Base-by-base conservation (phyloP, 2,329 filamentous ascomycete genomes). In the Sporothrix protearum region DNA sequence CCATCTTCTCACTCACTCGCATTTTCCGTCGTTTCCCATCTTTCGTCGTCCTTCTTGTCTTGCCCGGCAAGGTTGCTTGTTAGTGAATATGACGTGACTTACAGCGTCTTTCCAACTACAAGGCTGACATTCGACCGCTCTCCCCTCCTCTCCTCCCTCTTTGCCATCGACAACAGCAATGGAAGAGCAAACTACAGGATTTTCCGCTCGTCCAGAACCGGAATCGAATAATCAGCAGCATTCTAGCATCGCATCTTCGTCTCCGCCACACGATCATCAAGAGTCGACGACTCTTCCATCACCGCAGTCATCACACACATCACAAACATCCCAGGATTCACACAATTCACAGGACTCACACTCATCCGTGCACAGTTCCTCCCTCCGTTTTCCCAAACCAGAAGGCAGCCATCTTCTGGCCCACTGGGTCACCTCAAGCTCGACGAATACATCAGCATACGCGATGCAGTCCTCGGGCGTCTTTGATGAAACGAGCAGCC, bases 351-450 rank as follows among this genome's bases (percentile, higher is more conserved):
- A 59, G 22, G 28, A 45, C 28, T 66, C 63, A 33, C 45, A 25
- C 25, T 22, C 45, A 51, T 51, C 64, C 36, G 77, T 76, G 49
- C 84, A 85, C 57, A 82, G 85, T 69, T 85, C 85, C 4, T 82
- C 82, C 36, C 82, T 89, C 61, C 84, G 86, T 71, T 89, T 89
- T 71, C 87, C 87, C 71, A 82, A 81, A 57, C 87, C 87, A 0
- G 82, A 85, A 76, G 87, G 85, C 69, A 88, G 84, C 74, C 82
- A 82, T 71, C 81, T 83, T 67, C 84, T 89, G 53, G 86, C 86
- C 76, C 85, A 86, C 82, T 89, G 86, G 86, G 81, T 89, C 66
- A 87, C 85, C 7, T 84, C 83, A 69, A 88, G 86, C 76, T 83
- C 86, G 39, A 85, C 85, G 69, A 83, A 86, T 79, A 51, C 68